phyloP scores from a whole-genome alignment of 805 yeast genomes.

The Myxozyma vanderwaltii region DNA sequence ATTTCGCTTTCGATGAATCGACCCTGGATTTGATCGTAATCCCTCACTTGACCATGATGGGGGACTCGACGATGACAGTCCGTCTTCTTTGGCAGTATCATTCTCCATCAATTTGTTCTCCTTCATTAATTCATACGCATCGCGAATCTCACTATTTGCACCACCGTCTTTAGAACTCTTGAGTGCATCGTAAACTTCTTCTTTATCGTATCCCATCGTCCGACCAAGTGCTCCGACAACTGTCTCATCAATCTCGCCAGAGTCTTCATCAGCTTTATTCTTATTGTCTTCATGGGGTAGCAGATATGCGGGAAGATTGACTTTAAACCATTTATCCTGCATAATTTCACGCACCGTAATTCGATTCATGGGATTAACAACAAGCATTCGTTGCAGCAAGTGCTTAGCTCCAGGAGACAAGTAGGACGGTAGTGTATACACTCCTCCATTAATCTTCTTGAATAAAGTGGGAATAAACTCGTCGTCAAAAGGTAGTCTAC shows the following conservation, averaged over 20 bases:
- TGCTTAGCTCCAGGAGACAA: slow-evolving; percentile 82
- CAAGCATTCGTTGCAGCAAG: slow-evolving; percentile 83
- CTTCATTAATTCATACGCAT: slow-evolving; percentile 79
- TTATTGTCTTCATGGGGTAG: slow-evolving; percentile 55
- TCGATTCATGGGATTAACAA: slow-evolving; percentile 90
- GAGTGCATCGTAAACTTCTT: slow-evolving; percentile 76
- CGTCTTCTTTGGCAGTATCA: slow-evolving; percentile 50
- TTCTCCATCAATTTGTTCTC: slow-evolving; percentile 76
- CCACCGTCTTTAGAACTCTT: slow-evolving; percentile 52
- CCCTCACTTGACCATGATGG: slow-evolving; percentile 48
- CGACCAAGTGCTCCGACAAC: slow-evolving; percentile 71
- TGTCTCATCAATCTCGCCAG: slow-evolving; percentile 63
- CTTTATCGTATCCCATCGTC: slow-evolving; percentile 87
- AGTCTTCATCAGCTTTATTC: slow-evolving; percentile 33
- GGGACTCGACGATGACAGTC: slow-evolving; percentile 53
- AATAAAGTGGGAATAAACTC: slow-evolving; percentile 93
- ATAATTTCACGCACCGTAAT: slow-evolving; percentile 89
- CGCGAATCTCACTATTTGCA: slow-evolving; percentile 61
- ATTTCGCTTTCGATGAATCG: slow-evolving; percentile 36
- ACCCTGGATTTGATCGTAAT: slow-evolving; percentile 22
- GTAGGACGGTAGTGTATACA: slow-evolving; percentile 85
- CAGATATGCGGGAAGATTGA: slow-evolving; percentile 76
- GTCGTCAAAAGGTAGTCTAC: slow-evolving; percentile 93
- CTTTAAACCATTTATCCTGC: slow-evolving; percentile 92
- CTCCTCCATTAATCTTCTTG: slow-evolving; percentile 87